A percentile compares a stretch with the other conserved stretches of the same genome.
phyloP scores from a whole-genome alignment of 495 filamentous ascomycete genomes.

The Penicillium canariense region DNA sequence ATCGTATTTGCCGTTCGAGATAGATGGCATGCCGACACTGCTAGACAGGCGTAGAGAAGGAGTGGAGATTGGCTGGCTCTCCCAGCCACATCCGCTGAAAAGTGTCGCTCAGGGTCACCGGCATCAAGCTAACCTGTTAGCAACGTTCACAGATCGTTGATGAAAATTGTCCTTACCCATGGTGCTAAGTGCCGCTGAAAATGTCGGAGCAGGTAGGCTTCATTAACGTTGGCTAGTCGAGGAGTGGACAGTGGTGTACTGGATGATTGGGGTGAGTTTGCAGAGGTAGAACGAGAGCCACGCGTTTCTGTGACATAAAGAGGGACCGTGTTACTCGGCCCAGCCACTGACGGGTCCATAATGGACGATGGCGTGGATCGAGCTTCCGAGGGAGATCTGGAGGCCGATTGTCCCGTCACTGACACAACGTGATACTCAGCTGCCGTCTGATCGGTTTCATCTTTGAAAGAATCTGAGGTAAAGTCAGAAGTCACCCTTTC shows the following conservation, averaged over 20 bases:
- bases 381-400: slow-evolving; percentile 27
- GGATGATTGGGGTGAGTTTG: slow-evolving; percentile 19
- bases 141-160: background rate
- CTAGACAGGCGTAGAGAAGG: slow-evolving; percentile 40
- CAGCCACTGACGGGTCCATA: slow-evolving; percentile 22
- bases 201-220: slow-evolving; percentile 42
- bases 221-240: slow-evolving; percentile 34
- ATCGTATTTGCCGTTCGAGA: slow-evolving; percentile 36
- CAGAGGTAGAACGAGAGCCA: slow-evolving; percentile 18
- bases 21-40: slow-evolving; percentile 42
- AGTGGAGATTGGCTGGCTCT: slow-evolving; percentile 36
- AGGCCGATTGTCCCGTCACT: slow-evolving; percentile 13
- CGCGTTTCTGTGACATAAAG: slow-evolving; percentile 17
- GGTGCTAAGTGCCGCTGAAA: slow-evolving; percentile 38
- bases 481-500: background rate
- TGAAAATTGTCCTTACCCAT: slow-evolving; percentile 29
- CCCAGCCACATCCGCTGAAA: slow-evolving; percentile 35
- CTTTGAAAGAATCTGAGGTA: slow-evolving; percentile 37
- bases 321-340: slow-evolving; percentile 13
- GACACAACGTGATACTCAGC: slow-evolving; percentile 40
- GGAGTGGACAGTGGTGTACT: slow-evolving; percentile 23
- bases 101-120: slow-evolving; percentile 38
- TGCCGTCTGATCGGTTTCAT: slow-evolving; percentile 43
- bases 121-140: slow-evolving; percentile 33
- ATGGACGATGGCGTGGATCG: slow-evolving; percentile 29